Conservation (phyloP, 129 eudicot genomes). For the Escallonia herrerae region DNA sequence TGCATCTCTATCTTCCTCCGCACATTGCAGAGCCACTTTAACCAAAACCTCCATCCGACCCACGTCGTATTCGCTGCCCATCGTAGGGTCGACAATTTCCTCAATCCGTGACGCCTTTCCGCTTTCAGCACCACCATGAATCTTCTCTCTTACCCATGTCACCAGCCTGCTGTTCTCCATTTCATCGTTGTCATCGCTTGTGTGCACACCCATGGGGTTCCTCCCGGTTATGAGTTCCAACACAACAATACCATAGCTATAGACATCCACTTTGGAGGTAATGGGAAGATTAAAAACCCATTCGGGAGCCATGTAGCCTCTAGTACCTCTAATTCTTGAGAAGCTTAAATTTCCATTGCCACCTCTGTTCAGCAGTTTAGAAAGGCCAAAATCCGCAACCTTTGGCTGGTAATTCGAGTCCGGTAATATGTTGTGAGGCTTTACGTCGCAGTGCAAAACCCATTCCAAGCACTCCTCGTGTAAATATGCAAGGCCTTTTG, state of each 20-base stretch:
- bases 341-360: conserved; percentile 29
- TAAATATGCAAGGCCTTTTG: conserved; percentile 54
- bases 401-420: conserved; percentile 32
- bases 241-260: conserved; percentile 40
- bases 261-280: conserved; percentile 52
- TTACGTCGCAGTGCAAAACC: conserved; percentile 38
- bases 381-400: conserved; percentile 44
- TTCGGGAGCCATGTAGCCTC: conserved; percentile 68
- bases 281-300: conserved; percentile 36
- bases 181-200: conserved; percentile 2
- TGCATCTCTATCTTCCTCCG: conserved; percentile 35
- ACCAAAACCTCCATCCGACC: conserved; percentile 20
- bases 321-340: conserved; percentile 49
- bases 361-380: conserved; percentile 27
- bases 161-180: conserved; percentile 15
- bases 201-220: conserved; percentile 4
- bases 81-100: conserved; percentile 25
- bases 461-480: conserved; percentile 40
- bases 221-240: conserved; percentile 43
- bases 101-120: conserved; percentile 7
- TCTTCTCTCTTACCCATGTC: conserved; percentile 37
- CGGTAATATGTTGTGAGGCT: conserved; percentile 43
- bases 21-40: conserved; percentile 43
- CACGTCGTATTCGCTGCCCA: conserved; percentile 25
- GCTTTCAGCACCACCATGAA: not conserved